Evolutionary conservation across 164 flowering plant genomes (phyloP).

Genomic region (Brasenia schreberi): DNA sequence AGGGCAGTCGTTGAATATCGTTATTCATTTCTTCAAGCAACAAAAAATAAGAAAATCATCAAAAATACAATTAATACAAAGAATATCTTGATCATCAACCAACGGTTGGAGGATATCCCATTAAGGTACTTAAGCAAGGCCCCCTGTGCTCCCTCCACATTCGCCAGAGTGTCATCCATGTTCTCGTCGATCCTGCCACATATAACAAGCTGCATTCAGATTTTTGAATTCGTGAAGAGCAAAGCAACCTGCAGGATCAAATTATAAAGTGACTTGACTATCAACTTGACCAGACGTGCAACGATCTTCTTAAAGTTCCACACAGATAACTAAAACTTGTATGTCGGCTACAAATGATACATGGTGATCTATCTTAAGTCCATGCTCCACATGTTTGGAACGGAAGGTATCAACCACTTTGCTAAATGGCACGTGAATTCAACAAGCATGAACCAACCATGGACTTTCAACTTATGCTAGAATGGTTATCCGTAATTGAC

Average conservation of each 20-base stretch:
- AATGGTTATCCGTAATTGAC: not conserved
- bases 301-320: too few species aligned
- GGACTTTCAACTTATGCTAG: not conserved
- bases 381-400: not conserved
- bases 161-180: slow-evolving; percentile 83
- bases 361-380: not conserved
- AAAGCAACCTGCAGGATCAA: not conserved
- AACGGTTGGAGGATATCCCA: slow-evolving; percentile 81
- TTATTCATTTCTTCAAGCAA: slow-evolving; percentile 33
- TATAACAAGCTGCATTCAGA: not conserved
- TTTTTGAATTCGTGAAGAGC: not conserved
- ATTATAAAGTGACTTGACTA: too few species aligned
- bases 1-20: not conserved
- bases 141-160: slow-evolving; percentile 91
- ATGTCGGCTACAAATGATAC: not conserved
- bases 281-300: too few species aligned
- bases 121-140: slow-evolving; percentile 62
- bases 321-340: not conserved
- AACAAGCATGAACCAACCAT: not conserved
- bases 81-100: slow-evolving; percentile 96
- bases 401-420: not conserved
- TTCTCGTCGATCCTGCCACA: slow-evolving; percentile 79
- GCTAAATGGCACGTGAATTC: too few species aligned
- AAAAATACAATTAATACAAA: slow-evolving; percentile 74
- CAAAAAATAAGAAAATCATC: slow-evolving; percentile 83